Base-by-base conservation (phyloP, 2,329 filamentous ascomycete species). In the Botrytis squamosa region DNA sequence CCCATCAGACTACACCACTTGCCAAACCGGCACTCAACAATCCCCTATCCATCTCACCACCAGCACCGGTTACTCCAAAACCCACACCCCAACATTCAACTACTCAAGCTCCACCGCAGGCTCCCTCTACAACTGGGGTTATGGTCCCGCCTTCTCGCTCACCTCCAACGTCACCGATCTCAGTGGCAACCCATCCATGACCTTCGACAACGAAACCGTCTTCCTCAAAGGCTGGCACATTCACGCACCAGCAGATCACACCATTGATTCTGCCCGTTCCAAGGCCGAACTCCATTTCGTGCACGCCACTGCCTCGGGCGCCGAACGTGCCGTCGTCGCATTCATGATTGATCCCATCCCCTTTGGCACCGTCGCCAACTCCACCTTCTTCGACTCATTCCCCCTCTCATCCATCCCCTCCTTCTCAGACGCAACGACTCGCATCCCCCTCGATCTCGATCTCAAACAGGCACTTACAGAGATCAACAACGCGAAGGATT, bases 221-320 rank as follows among this genome's bases (percentile, higher is more conserved):
- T 87, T 85, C 77, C 81, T 87, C 14, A 82, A 80, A 59, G 84
- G 85, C 65, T 87, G 85, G 85, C 86, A 87, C 80, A 84, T 86
- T 67, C 86, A 88, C 76, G 78, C 85, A 0, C 86, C 86, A 0
- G 85, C 85, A 8, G 86, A 87, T 73, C 86, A 88, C 78, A 81
- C 82, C 4, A 82, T 87, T 6, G 80, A 83, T 65, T 83, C 83
- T 49, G 80, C 82, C 55, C 82, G 83, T 52, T 80, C 82, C 52
- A 84, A 83, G 74, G 84, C 85, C 52, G 86, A 87, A 76, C 78
- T 87, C 33, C 86, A 87, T 77, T 81, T 85, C 55, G 86, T 87
- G 4, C 85, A 86, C 75, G 83, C 83, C 70, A 83, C 85, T 74
- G 80, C 79, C 14, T 75, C 78, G 0, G 85, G 85, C 68, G 80